Evolutionary conservation across 2,329 filamentous ascomycete species (phyloP), one percentile per base, ranked within the genome.

Genomic region (Nigrospora oryzae): DNA sequence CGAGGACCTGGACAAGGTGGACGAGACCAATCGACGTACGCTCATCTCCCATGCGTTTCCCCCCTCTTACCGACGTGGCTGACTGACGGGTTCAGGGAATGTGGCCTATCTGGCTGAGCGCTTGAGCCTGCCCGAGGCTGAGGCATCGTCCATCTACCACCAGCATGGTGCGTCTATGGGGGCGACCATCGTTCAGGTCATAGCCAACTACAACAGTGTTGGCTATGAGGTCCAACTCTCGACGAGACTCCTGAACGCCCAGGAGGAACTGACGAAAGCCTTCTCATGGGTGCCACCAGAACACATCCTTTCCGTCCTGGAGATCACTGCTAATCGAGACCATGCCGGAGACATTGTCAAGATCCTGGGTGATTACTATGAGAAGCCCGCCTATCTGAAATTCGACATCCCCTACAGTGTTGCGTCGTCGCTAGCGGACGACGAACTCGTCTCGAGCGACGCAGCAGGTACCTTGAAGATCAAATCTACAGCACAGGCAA

Each of bases 41-140:
- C 32, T 44, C n/a, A 16, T 42, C 19, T 28, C 3, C 23, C 23
- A 23, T 28, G 8, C 23, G 5, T 10, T 6, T 5, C 23, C 19
- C 32, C 2, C 13, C 17, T 11, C 12, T 15, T 31, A 17, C 23
- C 13, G 12, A n/a, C 16, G 10, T 4, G 19, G 11, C 39, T 19
- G 34, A 19, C 23, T 12, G 32, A n/a, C 3, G 46, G 39, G n/a
- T 12, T n/a, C n/a, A 58, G 64, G 67, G 32, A 65, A 71, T 30
- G 66, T 75, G 31, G 52, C 61, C 5, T 71, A 67, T 49, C 56
- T 75, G 23, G 67, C 69, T 14, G 65, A 73, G 38, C 62, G 65
- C 37, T 61, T 75, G 11, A 60, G 65, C 38, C 54, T 71, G 31
- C 61, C 66, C 0, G 61, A 62, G 19, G 63, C 63, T 4, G 65